Evolutionary conservation across 306 rosid species (phyloP), one percentile per base, ranked within the genome.

Genomic region (Rosa chinensis): DNA sequence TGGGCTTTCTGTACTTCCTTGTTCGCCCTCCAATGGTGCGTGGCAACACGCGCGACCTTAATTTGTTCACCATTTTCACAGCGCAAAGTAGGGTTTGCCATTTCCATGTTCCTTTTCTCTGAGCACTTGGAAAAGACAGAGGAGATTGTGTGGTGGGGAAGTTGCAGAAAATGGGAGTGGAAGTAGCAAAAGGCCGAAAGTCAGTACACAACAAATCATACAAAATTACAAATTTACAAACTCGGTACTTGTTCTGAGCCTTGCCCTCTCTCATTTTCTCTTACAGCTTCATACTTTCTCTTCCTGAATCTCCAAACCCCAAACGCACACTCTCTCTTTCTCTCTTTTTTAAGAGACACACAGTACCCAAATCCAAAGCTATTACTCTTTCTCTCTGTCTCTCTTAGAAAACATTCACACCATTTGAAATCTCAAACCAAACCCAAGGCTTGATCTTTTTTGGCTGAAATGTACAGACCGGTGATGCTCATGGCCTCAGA

Each of bases 401-500:
- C 58, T 28, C n/a, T 3, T 23, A 18, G 9, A 74, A 9, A 58
- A 2, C 42, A 6, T 0, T 42, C 10, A 25, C 11, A 25, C 58
- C 70, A 42, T 75, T 23, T 44, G n/a, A 5, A 43, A 42, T 66
- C 63, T 68, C 40, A 11, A 55, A 70, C 45, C 48, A 42, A 20
- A 55, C 50, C 73, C 74, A 61, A 70, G 47, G 3, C 59, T 12
- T 39, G 28, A 49, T 62, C 74, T 64, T 12, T 23, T 1, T 73
- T 70, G 70, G 8, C 44, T 21, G 71, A 75, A 70, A 88, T 85
- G 87, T 87, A 80, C 10, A 73, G 87, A 44, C 84, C 87, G 56
- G 52, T 81, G 73, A 76, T 69, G 11, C 55, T 78, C 32, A 90
- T 82, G 90, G 73, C 87, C 16, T 48, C 91, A 44, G 88, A 81